Base-by-base conservation (phyloP, 75 land plant species). In the Pinus tabuliformis region DNA sequence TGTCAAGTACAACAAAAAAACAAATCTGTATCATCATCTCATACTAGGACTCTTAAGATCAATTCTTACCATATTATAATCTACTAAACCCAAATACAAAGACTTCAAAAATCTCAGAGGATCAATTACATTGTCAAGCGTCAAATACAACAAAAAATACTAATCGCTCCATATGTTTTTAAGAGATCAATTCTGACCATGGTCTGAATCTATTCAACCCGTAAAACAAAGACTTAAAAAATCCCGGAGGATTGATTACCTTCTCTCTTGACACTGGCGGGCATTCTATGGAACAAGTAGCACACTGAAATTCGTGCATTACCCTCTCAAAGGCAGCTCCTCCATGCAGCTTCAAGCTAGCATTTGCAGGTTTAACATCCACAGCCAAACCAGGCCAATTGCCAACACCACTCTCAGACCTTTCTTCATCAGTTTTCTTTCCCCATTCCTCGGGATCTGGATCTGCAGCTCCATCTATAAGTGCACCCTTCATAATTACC, bases 241-340 rank as follows among this genome's bases (percentile, higher is more conserved):
- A 52, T 71, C 49, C 36, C 12, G 13, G 54, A 49, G 54, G 54
- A 17, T 24, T 33, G 54, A 70, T 78, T 75, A 93, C 99, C 91
- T 89, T 96, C 75, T 92, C 97, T 77, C 91, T 88, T 54, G 97
- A 96, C 4, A 96, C 83, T 77, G 90, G 90, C 6, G 99, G 97
- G 70, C 99, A 96, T 59, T 96, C 93, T 62, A 96, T 85, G 56
- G 97, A 96, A 75, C 96, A 94, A 30, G 97, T 84, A 70, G 95
- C 97, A 80, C 95, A 96, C 3, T 87, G 85, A 68, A 92, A 96
- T 75, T 96, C 97, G 76, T 91, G 89, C 75, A 96, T 84, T n/a
- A 94, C 99, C 64, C 99, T 89, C 77, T 94, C 94, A 86, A 96
- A 96, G 70, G 99, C 94, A 81, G 99, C 99, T 28, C 99, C 93